Conservation (phyloP, 2,329 filamentous ascomycete species). For the Cordyceps cateniannulata region DNA sequence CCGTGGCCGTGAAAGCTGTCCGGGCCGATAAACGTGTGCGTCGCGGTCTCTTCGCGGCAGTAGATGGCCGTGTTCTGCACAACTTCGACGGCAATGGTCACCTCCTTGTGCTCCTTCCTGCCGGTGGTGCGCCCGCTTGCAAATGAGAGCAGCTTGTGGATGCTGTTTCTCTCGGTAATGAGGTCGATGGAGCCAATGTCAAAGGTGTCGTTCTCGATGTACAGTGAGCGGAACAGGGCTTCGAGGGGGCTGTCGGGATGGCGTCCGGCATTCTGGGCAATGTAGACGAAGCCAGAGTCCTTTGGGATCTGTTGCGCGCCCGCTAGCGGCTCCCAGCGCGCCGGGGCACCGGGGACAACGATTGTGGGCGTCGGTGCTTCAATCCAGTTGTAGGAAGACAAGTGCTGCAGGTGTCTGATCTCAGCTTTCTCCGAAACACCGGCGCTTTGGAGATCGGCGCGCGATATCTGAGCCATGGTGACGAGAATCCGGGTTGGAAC, state of each 20-base stretch:
- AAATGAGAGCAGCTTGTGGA: conserved; percentile 42
- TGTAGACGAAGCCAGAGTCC: conserved; percentile 36
- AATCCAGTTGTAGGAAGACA: conserved; percentile 47
- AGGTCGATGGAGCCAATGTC: conserved; percentile 33
- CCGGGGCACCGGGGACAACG: conserved; percentile 35
- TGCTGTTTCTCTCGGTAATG: conserved; percentile 40
- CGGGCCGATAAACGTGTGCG: conserved; percentile 23
- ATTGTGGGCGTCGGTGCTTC: conserved; percentile 35
- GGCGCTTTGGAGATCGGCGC: conserved; percentile 18
- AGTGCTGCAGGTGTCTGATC: conserved; percentile 31
- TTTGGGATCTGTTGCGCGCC: conserved; percentile 21
- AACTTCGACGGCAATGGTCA: conserved; percentile 36
- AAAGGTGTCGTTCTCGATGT: conserved; percentile 30
- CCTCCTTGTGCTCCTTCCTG: conserved; percentile 24
- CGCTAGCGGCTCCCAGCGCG: conserved; percentile 29
- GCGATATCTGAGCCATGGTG: conserved; percentile 16
- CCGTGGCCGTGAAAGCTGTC: conserved; percentile 35
- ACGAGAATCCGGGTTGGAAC: no score
- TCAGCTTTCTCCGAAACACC: conserved; percentile 14
- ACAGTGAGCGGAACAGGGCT: conserved; percentile 39
- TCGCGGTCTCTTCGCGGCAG: conserved; percentile 26
- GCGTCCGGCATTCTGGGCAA: conserved; percentile 39
- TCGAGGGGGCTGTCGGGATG: conserved; percentile 37
- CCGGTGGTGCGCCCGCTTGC: conserved; percentile 29
- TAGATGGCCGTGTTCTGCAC: conserved; percentile 32